Conservation (phyloP, 2,329 filamentous ascomycete species). For the Fusarium lyarnte region DNA sequence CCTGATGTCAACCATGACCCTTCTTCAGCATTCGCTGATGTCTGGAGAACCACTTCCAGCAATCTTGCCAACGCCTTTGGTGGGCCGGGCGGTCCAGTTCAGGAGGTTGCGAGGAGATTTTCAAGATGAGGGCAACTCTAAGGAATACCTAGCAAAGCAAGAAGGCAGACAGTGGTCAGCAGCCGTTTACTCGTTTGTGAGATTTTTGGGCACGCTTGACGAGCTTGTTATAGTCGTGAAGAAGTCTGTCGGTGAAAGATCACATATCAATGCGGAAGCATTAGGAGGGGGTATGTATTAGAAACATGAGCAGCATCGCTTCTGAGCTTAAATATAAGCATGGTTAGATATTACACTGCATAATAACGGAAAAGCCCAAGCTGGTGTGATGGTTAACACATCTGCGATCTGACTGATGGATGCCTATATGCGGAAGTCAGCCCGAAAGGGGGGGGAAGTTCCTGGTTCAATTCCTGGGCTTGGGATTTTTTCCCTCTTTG, state of each 20-base stretch:
- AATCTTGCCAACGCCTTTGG: slow-evolving; percentile 10
- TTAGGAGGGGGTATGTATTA: slow-evolving; percentile 8
- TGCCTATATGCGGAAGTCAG: too few species aligned
- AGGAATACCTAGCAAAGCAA: background rate
- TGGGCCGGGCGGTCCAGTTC: slow-evolving; percentile 12
- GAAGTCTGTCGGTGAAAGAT: slow-evolving; percentile 16
- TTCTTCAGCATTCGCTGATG: slow-evolving; percentile 12
- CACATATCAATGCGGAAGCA: slow-evolving; percentile 7
- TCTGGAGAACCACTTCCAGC: slow-evolving; percentile 12
- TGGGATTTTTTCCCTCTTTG: too few species aligned
- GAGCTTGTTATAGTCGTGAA: slow-evolving; percentile 14
- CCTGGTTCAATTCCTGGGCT: too few species aligned
- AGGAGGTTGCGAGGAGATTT: slow-evolving; percentile 11
- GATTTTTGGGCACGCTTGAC: slow-evolving; percentile 9
- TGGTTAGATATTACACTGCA: too few species aligned
- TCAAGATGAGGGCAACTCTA: slow-evolving; percentile 7
- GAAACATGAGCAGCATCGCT: accelerated
- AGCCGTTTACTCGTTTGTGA: slow-evolving; percentile 15
- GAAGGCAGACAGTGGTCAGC: slow-evolving; percentile 18
- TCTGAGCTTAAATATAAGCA: too few species aligned
- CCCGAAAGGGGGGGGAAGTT: too few species aligned
- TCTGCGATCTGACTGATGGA: too few species aligned
- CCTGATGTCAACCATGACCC: slow-evolving; percentile 15
- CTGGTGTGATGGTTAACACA: too few species aligned
- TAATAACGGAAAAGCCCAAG: too few species aligned